phyloP scores from a whole-genome alignment of 2,329 filamentous ascomycete genomes.

The Epichloe scottii region DNA sequence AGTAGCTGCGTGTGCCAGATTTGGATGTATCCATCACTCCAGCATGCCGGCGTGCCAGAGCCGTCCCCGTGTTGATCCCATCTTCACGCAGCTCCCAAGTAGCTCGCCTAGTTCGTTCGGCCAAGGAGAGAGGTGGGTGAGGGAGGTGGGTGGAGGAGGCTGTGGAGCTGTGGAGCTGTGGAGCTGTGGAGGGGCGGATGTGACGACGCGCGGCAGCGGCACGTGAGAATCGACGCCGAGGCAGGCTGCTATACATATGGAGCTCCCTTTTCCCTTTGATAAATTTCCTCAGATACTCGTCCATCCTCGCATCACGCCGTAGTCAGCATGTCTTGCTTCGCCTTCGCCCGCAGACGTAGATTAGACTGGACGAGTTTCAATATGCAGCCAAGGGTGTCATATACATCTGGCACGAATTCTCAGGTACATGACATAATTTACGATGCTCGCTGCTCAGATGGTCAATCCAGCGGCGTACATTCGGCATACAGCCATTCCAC shows the following conservation, averaged over 20 bases:
- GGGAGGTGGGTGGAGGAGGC: no score
- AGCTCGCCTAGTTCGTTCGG: background rate
- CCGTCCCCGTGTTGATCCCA: background rate
- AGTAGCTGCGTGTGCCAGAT: background rate
- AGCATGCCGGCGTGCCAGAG: background rate
- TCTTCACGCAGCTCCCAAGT: background rate
- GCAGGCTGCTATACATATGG: background rate
- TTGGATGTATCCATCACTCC: background rate
- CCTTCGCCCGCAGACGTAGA: background rate
- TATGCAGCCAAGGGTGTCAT: background rate
- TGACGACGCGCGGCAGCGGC: slow-evolving; percentile 2
- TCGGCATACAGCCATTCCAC: background rate
- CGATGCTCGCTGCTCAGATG: no score
- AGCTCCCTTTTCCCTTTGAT: no score
- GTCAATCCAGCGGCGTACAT: background rate
- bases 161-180: no score
- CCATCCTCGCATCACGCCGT: no score
- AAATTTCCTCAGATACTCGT: no score
- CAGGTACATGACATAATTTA: background rate
- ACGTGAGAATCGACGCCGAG: slow-evolving; percentile 6
- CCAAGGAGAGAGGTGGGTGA: background rate
- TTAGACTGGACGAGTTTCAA: background rate
- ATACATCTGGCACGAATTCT: background rate
- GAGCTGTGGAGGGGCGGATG: background rate
- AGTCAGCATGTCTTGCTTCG: no score